These are phyloP conservation scores for Candida peoriensis DNA, from an alignment of 805 yeast genomes.

Conservation along the genomic window DNA sequence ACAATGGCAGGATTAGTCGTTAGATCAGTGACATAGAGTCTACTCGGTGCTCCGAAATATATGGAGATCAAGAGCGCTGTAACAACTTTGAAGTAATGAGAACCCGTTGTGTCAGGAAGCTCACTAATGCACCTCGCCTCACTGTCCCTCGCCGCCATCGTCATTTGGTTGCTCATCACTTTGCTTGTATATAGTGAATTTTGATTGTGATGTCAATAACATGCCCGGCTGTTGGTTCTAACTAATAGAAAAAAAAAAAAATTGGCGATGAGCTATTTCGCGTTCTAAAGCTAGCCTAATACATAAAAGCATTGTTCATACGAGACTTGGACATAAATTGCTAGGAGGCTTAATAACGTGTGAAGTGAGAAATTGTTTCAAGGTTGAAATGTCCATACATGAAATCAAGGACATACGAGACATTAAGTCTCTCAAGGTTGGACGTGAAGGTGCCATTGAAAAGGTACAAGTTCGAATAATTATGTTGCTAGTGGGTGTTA, in stretches of 20 bases:
- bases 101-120: background rate
- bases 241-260: no score
- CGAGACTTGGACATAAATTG: no score
- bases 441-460: background rate
- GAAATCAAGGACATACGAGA: background rate
- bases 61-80: conserved; percentile 1
- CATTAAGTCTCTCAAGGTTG: background rate
- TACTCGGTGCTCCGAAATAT: background rate
- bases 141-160: background rate
- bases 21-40: conserved; percentile 11
- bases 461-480: background rate
- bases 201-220: background rate
- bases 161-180: background rate
- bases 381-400: background rate
- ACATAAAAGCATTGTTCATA: no score
- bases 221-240: no score
- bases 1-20: conserved; percentile 7
- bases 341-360: no score
- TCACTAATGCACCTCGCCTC: no score
- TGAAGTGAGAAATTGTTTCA: no score
- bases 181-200: background rate
- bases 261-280: no score
- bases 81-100: background rate
- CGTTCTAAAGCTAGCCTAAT: no score
- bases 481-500: background rate